Evolutionary conservation across 345 rosid species (phyloP).

Genomic region (Melaleuca quinquenervia): DNA sequence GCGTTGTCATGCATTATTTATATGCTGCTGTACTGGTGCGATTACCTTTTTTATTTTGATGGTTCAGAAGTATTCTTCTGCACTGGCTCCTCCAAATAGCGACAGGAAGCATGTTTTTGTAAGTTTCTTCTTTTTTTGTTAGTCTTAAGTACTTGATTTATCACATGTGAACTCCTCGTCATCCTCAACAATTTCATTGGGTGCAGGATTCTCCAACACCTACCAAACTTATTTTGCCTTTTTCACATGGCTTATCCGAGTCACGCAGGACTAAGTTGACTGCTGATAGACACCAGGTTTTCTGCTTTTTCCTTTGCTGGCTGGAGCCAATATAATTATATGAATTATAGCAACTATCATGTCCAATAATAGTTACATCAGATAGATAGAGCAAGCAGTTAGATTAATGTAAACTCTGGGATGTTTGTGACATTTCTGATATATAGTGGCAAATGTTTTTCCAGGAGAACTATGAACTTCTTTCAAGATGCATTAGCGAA

Average conservation of each 20-base stretch:
- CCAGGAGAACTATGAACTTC: slow-evolving; percentile 84
- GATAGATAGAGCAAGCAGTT: neutral
- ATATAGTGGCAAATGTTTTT: slow-evolving; percentile 1
- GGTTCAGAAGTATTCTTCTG: slow-evolving; percentile 51
- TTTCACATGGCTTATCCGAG: slow-evolving; percentile 66
- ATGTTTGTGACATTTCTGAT: neutral
- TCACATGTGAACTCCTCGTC: neutral
- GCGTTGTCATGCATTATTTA: neutral
- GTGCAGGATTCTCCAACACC: slow-evolving; percentile 89
- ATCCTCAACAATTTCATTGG: neutral
- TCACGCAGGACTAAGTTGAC: slow-evolving; percentile 70
- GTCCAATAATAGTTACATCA: neutral
- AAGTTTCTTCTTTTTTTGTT: slow-evolving; percentile 18
- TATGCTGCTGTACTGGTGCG: neutral
- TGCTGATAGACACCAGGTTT: slow-evolving; percentile 81
- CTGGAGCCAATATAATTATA: neutral
- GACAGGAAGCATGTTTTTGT: slow-evolving; percentile 59
- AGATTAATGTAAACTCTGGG: neutral
- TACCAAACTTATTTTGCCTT: slow-evolving; percentile 57
- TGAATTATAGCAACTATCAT: neutral
- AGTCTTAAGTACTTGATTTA: neutral
- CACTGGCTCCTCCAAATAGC: slow-evolving; percentile 30
- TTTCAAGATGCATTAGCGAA: slow-evolving; percentile 82
- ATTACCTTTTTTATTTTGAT: neutral
- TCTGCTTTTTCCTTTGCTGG: neutral